Base-by-base conservation (phyloP, 2,329 filamentous ascomycete genomes). In the Plectosphaerella cucumerina region DNA sequence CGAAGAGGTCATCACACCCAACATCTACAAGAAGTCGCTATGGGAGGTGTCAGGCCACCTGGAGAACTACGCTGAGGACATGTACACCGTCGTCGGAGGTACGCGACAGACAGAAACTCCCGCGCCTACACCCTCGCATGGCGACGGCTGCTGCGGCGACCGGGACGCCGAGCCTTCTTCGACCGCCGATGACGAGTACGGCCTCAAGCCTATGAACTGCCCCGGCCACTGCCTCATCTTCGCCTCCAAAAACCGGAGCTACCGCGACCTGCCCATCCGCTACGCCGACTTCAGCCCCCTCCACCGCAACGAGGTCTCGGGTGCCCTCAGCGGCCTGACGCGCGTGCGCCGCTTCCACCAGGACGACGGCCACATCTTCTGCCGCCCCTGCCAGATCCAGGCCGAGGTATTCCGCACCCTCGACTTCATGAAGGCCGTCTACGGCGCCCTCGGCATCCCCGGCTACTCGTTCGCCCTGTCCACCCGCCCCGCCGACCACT, bases 151-250 rank as follows among this genome's bases (percentile, higher is more conserved):
- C 47, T 50, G 62, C 53, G 21, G 39, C 53, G 42, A 58, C 57
- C 44, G 47, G 12, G 41, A 44, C 26, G 45, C 50, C 34, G 37
- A 41, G 10, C 52, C 60, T 1, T 63, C 60, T 1, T 63, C 65
- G 18, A 81, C 85, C 54, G 82, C 87, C 55, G 78, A 82, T 54
- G 84, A 86, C 56, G 86, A 89, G 55, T 95, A 89, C 68, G 89
- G 89, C 17, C 72, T 96, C 59, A 96, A 96, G 68, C 90, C 90
- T 14, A 96, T 96, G 90, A 96, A 96, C 65, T 96, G 90, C 64
- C 90, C 90, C 0, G 90, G 90, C 3, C 90, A 96, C 68, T 95
- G 90, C 65, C 74, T 96, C 56, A 81, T 96, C 55, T 96, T 95
- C 65, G 85, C 81, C 53, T 86, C 86, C 44, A 81, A 86, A 57